A percentile compares a stretch with the other conserved stretches of the same genome.
phyloP scores from a whole-genome alignment of 805 yeast species.

The Ogataea sp. region DNA sequence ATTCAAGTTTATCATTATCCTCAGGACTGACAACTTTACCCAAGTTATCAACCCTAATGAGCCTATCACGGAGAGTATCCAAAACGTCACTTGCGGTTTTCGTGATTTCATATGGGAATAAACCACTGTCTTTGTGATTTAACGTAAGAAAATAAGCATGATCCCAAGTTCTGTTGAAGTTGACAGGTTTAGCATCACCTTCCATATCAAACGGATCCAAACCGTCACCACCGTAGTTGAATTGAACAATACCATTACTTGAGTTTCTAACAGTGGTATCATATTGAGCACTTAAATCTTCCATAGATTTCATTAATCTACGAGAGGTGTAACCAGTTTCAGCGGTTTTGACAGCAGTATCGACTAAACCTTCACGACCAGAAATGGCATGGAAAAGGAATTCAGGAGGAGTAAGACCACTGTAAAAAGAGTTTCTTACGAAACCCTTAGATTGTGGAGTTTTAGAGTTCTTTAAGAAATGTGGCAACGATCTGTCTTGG shows the following conservation, averaged over 20 bases:
- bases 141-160: conserved; percentile 76
- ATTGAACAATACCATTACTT: conserved; percentile 93
- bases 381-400: conserved; percentile 97
- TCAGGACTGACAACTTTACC: conserved; percentile 45
- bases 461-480: conserved; percentile 90
- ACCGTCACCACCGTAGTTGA: conserved; percentile 98
- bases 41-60: conserved; percentile 64
- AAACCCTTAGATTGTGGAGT: conserved; percentile 98
- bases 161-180: conserved; percentile 90
- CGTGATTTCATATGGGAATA: conserved; percentile 65
- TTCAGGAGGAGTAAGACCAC: conserved; percentile 95
- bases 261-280: conserved; percentile 95
- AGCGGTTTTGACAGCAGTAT: conserved; percentile 98
- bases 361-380: conserved; percentile 99
- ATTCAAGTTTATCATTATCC: conserved; percentile 44
- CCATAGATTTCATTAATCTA: conserved; percentile 94
- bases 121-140: conserved; percentile 40
- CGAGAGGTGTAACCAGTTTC: conserved; percentile 99
- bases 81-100: conserved; percentile 48
- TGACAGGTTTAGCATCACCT: conserved; percentile 96
- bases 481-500: conserved; percentile 97
- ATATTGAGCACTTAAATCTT: conserved; percentile 88
- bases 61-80: conserved; percentile 48
- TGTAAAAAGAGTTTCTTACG: conserved; percentile 89
- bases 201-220: conserved; percentile 98